These are phyloP conservation scores for Nicotiana attenuata DNA, from an alignment of 257 asterid species.

Conservation along the genomic window DNA sequence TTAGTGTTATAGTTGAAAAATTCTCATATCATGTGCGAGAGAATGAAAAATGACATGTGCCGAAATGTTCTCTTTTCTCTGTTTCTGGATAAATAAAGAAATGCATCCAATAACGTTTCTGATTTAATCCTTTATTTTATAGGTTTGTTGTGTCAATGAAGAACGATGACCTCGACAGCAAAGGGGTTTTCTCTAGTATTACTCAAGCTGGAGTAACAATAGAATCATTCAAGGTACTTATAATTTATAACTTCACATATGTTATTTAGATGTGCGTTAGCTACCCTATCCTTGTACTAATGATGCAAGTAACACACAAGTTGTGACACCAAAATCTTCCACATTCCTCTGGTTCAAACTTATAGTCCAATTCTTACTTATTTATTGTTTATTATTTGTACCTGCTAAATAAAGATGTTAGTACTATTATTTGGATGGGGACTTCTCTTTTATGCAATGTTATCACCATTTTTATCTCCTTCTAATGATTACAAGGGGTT, in stretches of 20 bases:
- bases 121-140: neutral
- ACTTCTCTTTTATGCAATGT: too few species aligned
- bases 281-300: neutral
- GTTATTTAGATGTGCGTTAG: neutral
- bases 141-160: slow-evolving; percentile 77
- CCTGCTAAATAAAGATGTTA: too few species aligned
- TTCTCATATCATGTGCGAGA: neutral
- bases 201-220: slow-evolving; percentile 53
- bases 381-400: too few species aligned
- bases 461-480: too few species aligned
- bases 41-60: neutral
- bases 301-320: too few species aligned
- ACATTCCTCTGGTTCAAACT: too few species aligned
- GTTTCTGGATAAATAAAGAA: neutral
- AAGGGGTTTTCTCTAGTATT: slow-evolving; percentile 62
- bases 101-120: neutral
- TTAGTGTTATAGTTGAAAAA: neutral
- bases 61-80: neutral
- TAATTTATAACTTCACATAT: neutral
- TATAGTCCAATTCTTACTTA: too few species aligned
- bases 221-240: slow-evolving; percentile 71
- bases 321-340: too few species aligned
- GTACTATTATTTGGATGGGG: too few species aligned
- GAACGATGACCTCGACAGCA: slow-evolving; percentile 82
- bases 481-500: too few species aligned